Percentiles rank a stretch among this genome's conserved stretches.
These are phyloP conservation scores for Suhomyces wounanorum DNA, from an alignment of 1,139 yeast species.

Conservation along the genomic window DNA sequence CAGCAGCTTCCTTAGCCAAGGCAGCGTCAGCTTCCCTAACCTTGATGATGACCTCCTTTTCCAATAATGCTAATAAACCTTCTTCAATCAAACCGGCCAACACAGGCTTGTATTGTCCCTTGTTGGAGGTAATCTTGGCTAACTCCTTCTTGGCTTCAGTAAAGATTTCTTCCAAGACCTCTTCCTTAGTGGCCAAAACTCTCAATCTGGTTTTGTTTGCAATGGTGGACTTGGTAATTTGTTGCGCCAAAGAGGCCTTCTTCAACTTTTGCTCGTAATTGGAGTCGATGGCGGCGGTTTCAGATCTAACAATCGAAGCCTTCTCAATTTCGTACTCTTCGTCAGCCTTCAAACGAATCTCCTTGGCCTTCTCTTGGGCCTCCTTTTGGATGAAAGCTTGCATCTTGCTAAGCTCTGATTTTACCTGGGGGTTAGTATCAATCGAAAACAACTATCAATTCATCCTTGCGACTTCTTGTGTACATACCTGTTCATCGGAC, in stretches of 20 bases:
- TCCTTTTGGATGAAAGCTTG: conserved; percentile 98
- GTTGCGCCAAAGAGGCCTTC: conserved; percentile 90
- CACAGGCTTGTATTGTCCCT: conserved; percentile 64
- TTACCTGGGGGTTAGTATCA: conserved; percentile 58
- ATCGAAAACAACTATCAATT: not conserved
- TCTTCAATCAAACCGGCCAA: conserved; percentile 82
- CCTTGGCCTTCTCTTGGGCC: conserved; percentile 98
- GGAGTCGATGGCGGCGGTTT: conserved; percentile 84
- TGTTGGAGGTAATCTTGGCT: conserved; percentile 49
- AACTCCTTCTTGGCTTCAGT: conserved; percentile 67
- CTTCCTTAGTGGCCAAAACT: conserved; percentile 84
- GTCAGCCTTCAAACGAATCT: conserved; percentile 91
- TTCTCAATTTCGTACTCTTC: conserved; percentile 98
- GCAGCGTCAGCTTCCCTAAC: conserved; percentile 71
- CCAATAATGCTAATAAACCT: conserved; percentile 75
- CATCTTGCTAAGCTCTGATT: conserved; percentile 95
- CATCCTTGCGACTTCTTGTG: not conserved
- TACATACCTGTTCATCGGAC: conserved; percentile 51
- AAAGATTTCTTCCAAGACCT: conserved; percentile 73
- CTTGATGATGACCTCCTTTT: conserved; percentile 60
- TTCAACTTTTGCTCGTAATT: conserved; percentile 81
- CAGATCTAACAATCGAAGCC: conserved; percentile 90
- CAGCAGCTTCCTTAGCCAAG: conserved; percentile 62
- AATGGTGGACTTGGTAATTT: conserved; percentile 91
- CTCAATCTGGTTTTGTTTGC: conserved; percentile 94